A percentile compares a stretch with the other conserved stretches of the same genome.
phyloP scores from a whole-genome alignment of 352 stramenopile genomes.

The Phytophthora brassicae region DNA sequence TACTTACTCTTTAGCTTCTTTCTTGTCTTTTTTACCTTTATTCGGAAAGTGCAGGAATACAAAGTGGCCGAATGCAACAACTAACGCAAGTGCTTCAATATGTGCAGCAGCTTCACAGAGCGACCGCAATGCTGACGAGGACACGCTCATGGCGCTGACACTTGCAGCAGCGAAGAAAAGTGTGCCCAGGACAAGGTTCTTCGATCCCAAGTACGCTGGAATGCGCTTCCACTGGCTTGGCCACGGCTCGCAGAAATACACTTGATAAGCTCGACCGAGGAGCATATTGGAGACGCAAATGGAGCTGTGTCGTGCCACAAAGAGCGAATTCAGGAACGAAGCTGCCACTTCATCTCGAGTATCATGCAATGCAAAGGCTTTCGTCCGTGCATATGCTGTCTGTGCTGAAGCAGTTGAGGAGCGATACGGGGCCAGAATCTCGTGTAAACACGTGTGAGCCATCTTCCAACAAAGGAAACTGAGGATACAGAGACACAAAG shows the following conservation, averaged over 20 bases:
- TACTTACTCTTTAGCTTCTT: constrained; percentile 11
- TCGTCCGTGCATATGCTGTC: background rate
- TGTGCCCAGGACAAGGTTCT: constrained; percentile 58
- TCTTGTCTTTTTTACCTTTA: background rate
- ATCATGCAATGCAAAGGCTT: constrained; percentile 4
- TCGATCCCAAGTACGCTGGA: constrained; percentile 61
- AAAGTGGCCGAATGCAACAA: constrained; percentile 38
- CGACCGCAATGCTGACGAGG: constrained; percentile 38
- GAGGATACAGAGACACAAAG: constrained; percentile 51
- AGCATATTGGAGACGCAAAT: constrained; percentile 35
- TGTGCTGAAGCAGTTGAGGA: background rate
- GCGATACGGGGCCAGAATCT: constrained; percentile 24
- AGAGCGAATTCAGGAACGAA: constrained; percentile 51
- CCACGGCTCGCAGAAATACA: constrained; percentile 49
- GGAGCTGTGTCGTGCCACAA: constrained; percentile 39
- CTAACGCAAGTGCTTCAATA: constrained; percentile 53
- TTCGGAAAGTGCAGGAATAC: constrained; percentile 25
- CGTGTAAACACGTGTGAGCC: constrained; percentile 42
- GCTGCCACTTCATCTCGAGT: constrained; percentile 24
- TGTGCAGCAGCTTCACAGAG: constrained; percentile 49
- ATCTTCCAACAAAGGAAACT: constrained; percentile 51
- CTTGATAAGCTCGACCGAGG: constrained; percentile 52
- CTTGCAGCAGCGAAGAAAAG: constrained; percentile 46
- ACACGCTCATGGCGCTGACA: constrained; percentile 45
- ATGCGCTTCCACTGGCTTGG: constrained; percentile 50